Percentiles rank a stretch among this genome's conserved stretches.
These are phyloP conservation scores for Flaveria ramosissima DNA, from an alignment of 129 eudicot species.

Conservation along the genomic window DNA sequence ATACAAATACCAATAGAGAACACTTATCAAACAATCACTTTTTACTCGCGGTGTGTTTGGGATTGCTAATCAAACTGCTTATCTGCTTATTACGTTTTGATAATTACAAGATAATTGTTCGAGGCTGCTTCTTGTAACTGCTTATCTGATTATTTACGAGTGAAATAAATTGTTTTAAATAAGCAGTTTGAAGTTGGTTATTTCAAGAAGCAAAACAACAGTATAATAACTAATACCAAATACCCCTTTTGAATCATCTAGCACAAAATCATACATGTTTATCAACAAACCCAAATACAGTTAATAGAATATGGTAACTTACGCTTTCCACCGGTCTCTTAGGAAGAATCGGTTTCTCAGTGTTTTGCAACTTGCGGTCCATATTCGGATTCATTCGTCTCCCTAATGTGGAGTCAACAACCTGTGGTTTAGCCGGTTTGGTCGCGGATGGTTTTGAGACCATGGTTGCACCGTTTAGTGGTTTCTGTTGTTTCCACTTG, in stretches of 20 bases:
- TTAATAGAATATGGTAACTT: constrained; percentile 17
- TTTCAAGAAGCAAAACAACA: not conserved
- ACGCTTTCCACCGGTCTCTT: constrained; percentile 50
- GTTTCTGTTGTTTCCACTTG: constrained; percentile 40
- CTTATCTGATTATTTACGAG: not conserved
- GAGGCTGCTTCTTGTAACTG: not conserved
- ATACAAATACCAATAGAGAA: too few species aligned
- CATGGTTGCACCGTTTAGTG: not conserved
- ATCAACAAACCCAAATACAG: not conserved
- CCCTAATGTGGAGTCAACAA: constrained; percentile 40
- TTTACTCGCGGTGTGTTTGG: too few species aligned
- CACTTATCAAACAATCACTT: too few species aligned
- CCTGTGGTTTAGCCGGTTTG: constrained; percentile 47
- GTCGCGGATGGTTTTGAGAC: constrained; percentile 29
- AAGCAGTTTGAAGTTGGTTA: not conserved
- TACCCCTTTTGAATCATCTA: not conserved
- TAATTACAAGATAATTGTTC: not conserved
- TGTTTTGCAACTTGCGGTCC: constrained; percentile 44
- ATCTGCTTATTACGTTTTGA: not conserved
- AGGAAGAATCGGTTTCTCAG: constrained; percentile 33
- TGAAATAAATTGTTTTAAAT: not conserved
- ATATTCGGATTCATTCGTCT: constrained; percentile 48
- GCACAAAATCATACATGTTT: not conserved
- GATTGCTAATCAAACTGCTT: not conserved
- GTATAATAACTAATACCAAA: not conserved